A percentile compares a stretch with the other conserved stretches of the same genome.
Conservation (phyloP, 2,329 filamentous ascomycete species). For the Cercospora sesami region DNA sequence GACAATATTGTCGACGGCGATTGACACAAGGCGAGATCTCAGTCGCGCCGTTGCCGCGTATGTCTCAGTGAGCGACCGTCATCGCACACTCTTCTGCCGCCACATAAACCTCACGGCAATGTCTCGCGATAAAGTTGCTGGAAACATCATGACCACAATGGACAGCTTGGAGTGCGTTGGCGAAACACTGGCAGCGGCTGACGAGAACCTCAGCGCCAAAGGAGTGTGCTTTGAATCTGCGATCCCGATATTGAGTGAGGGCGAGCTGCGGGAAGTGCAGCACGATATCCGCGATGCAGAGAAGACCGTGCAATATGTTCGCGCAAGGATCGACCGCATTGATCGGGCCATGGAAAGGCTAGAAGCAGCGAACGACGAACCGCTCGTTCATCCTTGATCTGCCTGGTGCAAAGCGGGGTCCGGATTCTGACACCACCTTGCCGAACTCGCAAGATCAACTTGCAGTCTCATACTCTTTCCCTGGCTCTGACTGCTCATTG, state of each 20-base stretch:
- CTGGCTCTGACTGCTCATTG: background rate
- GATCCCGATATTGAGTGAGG: too few relatives aligned
- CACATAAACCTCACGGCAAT: background rate
- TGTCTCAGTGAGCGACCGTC: background rate
- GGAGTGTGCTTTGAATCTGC: too few relatives aligned
- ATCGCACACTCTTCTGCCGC: constrained; percentile 4
- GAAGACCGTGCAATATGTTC: background rate
- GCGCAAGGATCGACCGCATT: background rate
- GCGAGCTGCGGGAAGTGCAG: background rate
- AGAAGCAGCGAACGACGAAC: background rate
- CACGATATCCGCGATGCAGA: background rate
- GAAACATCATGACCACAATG: constrained; percentile 4
- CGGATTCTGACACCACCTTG: background rate
- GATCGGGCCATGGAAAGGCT: background rate
- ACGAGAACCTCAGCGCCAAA: background rate
- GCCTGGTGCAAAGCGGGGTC: background rate
- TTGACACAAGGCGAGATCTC: background rate
- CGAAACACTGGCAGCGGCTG: background rate
- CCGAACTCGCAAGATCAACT: background rate
- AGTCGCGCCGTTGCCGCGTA: background rate
- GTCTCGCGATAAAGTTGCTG: constrained; percentile 5
- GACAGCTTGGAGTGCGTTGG: background rate
- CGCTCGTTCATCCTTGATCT: background rate
- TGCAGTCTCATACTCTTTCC: background rate
- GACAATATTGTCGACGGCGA: background rate